phyloP scores from a whole-genome alignment of 2,329 filamentous ascomycete genomes.

The Truncatella angustata region DNA sequence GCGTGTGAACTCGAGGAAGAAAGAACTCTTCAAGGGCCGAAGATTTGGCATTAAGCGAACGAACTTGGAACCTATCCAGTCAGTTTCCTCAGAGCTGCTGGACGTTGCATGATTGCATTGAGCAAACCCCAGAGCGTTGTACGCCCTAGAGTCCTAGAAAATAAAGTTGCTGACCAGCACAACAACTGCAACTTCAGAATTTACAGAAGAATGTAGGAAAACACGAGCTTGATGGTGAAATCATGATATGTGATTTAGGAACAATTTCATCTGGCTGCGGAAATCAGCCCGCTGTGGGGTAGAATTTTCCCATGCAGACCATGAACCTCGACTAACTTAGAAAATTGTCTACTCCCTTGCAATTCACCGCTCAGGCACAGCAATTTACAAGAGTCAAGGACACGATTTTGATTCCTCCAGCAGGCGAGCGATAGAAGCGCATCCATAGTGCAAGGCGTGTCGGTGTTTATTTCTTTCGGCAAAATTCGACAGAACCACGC shows the following conservation, averaged over 20 bases:
- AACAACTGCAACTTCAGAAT: background rate
- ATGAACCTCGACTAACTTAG: background rate
- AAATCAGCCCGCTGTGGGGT: background rate
- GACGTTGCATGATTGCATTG: background rate
- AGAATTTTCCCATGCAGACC: background rate
- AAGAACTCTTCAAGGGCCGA: background rate
- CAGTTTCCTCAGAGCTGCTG: background rate
- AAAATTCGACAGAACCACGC: too few relatives aligned
- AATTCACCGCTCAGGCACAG: too few relatives aligned
- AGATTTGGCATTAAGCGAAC: background rate
- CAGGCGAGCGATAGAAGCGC: too few relatives aligned
- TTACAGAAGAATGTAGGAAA: too few relatives aligned
- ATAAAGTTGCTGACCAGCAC: too few relatives aligned
- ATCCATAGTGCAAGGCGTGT: too few relatives aligned
- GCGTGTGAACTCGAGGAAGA: background rate
- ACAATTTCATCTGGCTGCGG: background rate
- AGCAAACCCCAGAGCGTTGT: background rate
- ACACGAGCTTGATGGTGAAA: too few relatives aligned
- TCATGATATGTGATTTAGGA: too few relatives aligned
- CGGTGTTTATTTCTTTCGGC: too few relatives aligned
- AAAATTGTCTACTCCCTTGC: background rate
- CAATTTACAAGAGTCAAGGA: too few relatives aligned
- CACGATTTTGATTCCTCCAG: too few relatives aligned
- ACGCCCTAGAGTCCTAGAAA: too few relatives aligned
- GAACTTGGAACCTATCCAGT: background rate